phyloP scores from a whole-genome alignment of 805 yeast species.

The Candida jianshihensis region DNA sequence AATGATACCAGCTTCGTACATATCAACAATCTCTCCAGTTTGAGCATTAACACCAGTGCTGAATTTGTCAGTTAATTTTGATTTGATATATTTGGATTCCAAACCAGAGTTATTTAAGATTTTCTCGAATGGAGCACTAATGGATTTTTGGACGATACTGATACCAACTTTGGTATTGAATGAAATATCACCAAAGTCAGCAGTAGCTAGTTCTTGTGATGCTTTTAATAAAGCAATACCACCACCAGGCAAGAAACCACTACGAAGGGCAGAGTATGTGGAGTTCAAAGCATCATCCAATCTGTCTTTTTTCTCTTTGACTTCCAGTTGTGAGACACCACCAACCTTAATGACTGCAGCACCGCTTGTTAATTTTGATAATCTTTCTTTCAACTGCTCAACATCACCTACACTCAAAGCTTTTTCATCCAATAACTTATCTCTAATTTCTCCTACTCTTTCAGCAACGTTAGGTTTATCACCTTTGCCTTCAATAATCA shows the following conservation, averaged over 20 bases:
- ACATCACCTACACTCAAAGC: constrained; percentile 77
- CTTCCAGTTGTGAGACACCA: constrained; percentile 95
- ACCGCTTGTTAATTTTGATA: constrained; percentile 96
- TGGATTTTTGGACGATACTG: constrained; percentile 85
- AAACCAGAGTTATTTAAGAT: constrained; percentile 96
- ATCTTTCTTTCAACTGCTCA: constrained; percentile 95
- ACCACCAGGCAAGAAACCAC: constrained; percentile 98
- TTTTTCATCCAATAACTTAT: constrained; percentile 68
- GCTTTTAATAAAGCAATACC: constrained; percentile 98
- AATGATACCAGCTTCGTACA: constrained; percentile 94
- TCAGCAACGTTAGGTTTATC: constrained; percentile 68
- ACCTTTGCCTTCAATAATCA: constrained; percentile 89
- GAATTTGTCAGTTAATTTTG: constrained; percentile 56
- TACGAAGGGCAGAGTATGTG: constrained; percentile 98
- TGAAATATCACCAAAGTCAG: constrained; percentile 58
- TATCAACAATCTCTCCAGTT: constrained; percentile 89
- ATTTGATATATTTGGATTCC: constrained; percentile 83
- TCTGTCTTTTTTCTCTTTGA: constrained; percentile 99
- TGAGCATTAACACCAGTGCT: constrained; percentile 88
- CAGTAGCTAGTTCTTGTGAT: constrained; percentile 60
- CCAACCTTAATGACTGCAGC: constrained; percentile 98
- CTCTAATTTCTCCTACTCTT: constrained; percentile 92
- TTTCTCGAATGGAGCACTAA: constrained; percentile 91
- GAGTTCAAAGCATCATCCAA: constrained; percentile 98
- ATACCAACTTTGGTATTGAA: constrained; percentile 97